These are phyloP conservation scores for Vigna unguiculata DNA, from an alignment of 306 rosid species.

Conservation along the genomic window DNA sequence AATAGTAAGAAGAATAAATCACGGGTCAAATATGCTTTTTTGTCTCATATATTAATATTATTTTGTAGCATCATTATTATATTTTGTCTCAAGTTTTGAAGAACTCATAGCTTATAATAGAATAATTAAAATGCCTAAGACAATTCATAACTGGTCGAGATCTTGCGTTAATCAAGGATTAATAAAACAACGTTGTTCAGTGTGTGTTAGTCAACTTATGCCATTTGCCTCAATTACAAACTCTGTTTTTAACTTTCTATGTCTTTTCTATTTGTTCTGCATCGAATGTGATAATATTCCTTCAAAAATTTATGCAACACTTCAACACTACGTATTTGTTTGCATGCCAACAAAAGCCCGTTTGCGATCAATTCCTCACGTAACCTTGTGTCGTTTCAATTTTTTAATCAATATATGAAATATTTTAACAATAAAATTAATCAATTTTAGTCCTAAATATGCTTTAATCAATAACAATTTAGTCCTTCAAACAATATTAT, in stretches of 20 bases:
- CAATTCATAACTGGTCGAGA: conserved; percentile 38
- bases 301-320: neutral
- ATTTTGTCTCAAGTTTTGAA: conserved; percentile 18
- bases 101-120: neutral
- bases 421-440: neutral
- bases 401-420: neutral
- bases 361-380: neutral
- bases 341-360: neutral
- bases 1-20: neutral
- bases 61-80: conserved; percentile 28
- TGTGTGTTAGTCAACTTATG: conserved; percentile 18
- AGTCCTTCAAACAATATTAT: no score
- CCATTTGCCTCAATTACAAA: conserved; percentile 5
- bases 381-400: neutral
- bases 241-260: neutral
- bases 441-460: no score
- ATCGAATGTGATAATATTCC: conserved; percentile 33
- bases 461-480: no score
- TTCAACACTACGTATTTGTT: neutral
- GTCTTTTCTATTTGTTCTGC: conserved; percentile 37
- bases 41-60: conserved; percentile 14
- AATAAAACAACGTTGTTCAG: neutral
- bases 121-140: conserved; percentile 37
- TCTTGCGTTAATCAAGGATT: conserved; percentile 47
- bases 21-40: conserved; percentile 34